Conservation (phyloP, 768 basidiomycete species). For the Ramaria sp. region DNA sequence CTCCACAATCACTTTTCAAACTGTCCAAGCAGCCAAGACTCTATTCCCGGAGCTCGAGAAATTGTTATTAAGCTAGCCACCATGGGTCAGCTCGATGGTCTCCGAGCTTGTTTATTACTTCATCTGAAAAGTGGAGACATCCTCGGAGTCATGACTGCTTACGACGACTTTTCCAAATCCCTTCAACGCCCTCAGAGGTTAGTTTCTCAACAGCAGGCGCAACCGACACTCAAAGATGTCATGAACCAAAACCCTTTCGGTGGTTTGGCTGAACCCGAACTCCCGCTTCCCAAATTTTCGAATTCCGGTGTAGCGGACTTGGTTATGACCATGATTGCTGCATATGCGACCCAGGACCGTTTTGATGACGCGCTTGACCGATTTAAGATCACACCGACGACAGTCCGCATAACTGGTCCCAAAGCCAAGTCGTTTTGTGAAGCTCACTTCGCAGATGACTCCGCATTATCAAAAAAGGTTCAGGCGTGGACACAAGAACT, state of each 20-base stretch:
- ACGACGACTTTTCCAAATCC: conserved; percentile 22
- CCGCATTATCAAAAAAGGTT: conserved; percentile 30
- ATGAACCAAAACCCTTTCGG: too few relatives aligned
- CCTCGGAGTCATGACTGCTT: conserved; percentile 33
- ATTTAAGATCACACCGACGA: conserved; percentile 26
- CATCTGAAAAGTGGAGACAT: conserved; percentile 32
- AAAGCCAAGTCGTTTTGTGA: conserved; percentile 30
- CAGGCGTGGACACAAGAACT: conserved; percentile 36
- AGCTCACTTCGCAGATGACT: conserved; percentile 22
- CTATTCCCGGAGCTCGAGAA: conserved; percentile 18
- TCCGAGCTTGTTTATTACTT: conserved; percentile 38
- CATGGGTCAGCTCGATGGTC: conserved; percentile 31
- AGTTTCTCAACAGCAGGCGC: not conserved
- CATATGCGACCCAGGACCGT: conserved; percentile 46
- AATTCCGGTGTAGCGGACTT: conserved; percentile 14
- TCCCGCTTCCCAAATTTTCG: conserved; percentile 3
- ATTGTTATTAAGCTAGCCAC: conserved; percentile 41
- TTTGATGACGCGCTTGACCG: conserved; percentile 42
- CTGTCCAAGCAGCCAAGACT: not conserved
- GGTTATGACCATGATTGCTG: conserved; percentile 45
- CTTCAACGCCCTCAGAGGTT: conserved; percentile 8
- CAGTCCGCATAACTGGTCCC: conserved; percentile 24
- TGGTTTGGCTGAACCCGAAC: not conserved
- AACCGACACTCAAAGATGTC: too few relatives aligned
- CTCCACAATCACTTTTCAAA: not conserved